Percentiles rank a stretch among this genome's conserved stretches.
phyloP scores from a whole-genome alignment of 2,329 filamentous ascomycete species.

The Daldinia sp. region DNA sequence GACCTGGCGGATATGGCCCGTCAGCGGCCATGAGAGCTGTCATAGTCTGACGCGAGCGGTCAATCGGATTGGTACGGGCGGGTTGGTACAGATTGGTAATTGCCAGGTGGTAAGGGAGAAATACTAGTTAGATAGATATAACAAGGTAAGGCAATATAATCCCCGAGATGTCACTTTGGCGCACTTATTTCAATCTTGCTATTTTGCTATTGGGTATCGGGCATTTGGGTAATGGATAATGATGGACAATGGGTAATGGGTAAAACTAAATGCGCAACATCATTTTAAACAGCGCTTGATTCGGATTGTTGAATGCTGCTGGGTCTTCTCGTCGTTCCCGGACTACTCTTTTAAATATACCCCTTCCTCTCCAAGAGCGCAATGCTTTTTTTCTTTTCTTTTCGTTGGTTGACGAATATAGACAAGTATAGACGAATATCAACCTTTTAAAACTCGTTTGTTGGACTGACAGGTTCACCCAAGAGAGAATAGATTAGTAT shows the following conservation, averaged over 20 bases:
- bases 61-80: conserved; percentile 44
- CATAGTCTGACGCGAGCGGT: conserved; percentile 45
- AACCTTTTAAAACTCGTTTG: conserved; percentile 48
- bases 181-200: conserved; percentile 51
- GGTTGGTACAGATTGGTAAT: background rate
- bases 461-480: conserved; percentile 52
- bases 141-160: conserved; percentile 24
- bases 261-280: conserved; percentile 48
- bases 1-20: conserved; percentile 38
- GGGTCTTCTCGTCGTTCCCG: conserved; percentile 36
- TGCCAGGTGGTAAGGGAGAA: background rate
- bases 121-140: conserved; percentile 30
- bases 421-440: conserved; percentile 50
- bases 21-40: conserved; percentile 45
- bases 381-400: conserved; percentile 32
- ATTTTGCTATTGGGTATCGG: conserved; percentile 43
- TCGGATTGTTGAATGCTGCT: conserved; percentile 38
- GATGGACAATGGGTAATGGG: too few relatives aligned
- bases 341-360: conserved; percentile 50
- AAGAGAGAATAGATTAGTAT: conserved; percentile 32
- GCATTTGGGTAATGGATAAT: too few relatives aligned
- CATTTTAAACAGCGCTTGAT: conserved; percentile 43
- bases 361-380: conserved; percentile 55
- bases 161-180: conserved; percentile 50
- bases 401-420: conserved; percentile 48